Evolutionary conservation across 2,329 filamentous ascomycete genomes (phyloP), one percentile per base, ranked within the genome.

Genomic region (Penicillium occitanis): DNA sequence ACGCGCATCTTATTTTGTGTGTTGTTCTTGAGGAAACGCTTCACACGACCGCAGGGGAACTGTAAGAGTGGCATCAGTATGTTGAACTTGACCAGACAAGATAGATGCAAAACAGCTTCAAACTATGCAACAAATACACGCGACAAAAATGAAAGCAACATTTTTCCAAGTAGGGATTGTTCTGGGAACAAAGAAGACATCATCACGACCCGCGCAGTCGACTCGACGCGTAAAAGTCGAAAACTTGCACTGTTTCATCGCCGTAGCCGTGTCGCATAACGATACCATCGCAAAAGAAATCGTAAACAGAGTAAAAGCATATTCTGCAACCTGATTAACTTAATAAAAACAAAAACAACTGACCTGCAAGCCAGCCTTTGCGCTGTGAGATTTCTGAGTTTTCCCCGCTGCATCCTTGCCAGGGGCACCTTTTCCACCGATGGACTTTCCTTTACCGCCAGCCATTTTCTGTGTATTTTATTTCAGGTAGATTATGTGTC

Each of bases 1-100:
- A 99, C 96, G 82, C 95, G 94, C 92, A 97, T 98, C 86, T 98
- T 98, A 84, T 97, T 96, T 80, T 98, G 95, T 60, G 95, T 98
- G 84, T 97, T 97, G 81, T 92, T 93, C 88, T 98, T 97, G 79
- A 99, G 86, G 85, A 98, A 98, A 84, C 95, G 93, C 91, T 99
- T 99, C 82, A 99, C 95, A 90, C 95, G 95, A 83, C 95, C 95
- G 80, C 95, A 99, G 69, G 95, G 95, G 81, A 99, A 99, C 95
- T 99, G 78, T 67, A 53, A 19, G n/a, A 35, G 22, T 46, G 28
- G 25, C 25, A 33, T 64, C 55, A 64, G 62, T 17, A 60, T 3
- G 19, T 44, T 60, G 37, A 35, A 22, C 14, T 44, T 28, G 22
- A 4, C n/a, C 1, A 28, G 14, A 6, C 37, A 42, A 44, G 14